phyloP scores from a whole-genome alignment of 164 flowering plant species.

The Vitis rupestris region DNA sequence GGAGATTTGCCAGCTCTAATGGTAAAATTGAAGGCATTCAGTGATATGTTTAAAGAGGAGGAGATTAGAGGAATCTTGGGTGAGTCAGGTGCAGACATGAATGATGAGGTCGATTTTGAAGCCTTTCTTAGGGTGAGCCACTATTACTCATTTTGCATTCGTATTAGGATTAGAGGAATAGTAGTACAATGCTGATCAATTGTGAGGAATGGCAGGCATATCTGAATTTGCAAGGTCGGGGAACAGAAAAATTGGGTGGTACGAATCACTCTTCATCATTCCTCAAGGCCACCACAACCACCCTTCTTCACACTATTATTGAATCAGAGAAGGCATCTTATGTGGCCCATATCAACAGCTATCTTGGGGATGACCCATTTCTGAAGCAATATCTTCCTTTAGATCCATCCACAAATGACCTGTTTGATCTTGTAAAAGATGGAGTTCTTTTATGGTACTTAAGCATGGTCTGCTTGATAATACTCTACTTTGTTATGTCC shows the following conservation, averaged over 20 bases:
- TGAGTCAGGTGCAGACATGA: slow-evolving; percentile 42
- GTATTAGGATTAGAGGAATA: no score
- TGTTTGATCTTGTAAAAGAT: slow-evolving; percentile 79
- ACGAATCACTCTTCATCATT: slow-evolving; percentile 64
- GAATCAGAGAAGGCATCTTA: slow-evolving; percentile 80
- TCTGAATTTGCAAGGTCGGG: slow-evolving; percentile 61
- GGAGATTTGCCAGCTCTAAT: slow-evolving; percentile 72
- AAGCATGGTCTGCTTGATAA: slow-evolving; percentile 9
- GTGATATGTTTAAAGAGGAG: slow-evolving; percentile 47
- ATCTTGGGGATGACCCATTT: slow-evolving; percentile 81
- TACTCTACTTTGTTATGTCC: slow-evolving; percentile 1
- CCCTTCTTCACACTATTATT: slow-evolving; percentile 75
- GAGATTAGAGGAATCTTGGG: slow-evolving; percentile 52
- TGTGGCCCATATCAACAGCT: slow-evolving; percentile 84
- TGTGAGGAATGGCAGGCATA: slow-evolving; percentile 44
- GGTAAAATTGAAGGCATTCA: slow-evolving; percentile 57
- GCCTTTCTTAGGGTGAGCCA: slow-evolving; percentile 65
- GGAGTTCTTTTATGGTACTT: slow-evolving; percentile 91
- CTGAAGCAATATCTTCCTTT: slow-evolving; percentile 74
- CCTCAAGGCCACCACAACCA: slow-evolving; percentile 75
- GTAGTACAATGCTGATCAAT: slow-evolving; percentile 4
- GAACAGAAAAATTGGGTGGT: slow-evolving; percentile 49
- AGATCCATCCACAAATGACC: slow-evolving; percentile 63
- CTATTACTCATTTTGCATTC: background rate
- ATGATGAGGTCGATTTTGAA: slow-evolving; percentile 73